Evolutionary conservation across 371 early-diverging fungal genomes (phyloP).

Genomic region (Mucor velutinosus): DNA sequence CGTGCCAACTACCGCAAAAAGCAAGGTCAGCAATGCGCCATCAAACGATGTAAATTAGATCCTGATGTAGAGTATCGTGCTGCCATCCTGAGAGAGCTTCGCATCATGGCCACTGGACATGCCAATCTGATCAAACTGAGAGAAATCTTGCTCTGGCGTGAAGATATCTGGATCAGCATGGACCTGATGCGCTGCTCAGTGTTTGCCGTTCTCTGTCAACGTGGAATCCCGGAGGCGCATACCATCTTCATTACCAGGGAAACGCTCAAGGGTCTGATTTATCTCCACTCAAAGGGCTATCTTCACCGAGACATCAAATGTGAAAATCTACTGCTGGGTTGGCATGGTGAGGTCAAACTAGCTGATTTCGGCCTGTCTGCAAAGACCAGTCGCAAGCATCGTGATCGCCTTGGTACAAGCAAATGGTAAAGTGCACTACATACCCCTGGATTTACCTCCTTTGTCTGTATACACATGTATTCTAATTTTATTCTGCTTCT

Average conservation of each 20-base stretch:
- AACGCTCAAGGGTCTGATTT: slow-evolving; percentile 74
- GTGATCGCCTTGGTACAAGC: slow-evolving; percentile 94
- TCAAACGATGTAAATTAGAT: slow-evolving; percentile 48
- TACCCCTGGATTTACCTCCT: neutral
- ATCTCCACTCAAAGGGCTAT: slow-evolving; percentile 91
- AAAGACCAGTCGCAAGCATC: slow-evolving; percentile 46
- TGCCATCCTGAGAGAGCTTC: slow-evolving; percentile 47
- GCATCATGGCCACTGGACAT: slow-evolving; percentile 48
- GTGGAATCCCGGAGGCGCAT: slow-evolving; percentile 50
- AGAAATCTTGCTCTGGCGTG: slow-evolving; percentile 43
- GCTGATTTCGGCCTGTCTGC: slow-evolving; percentile 49
- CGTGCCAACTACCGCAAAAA: slow-evolving; percentile 37
- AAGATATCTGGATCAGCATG: slow-evolving; percentile 54
- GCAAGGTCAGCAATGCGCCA: slow-evolving; percentile 40
- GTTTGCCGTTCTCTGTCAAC: slow-evolving; percentile 50
- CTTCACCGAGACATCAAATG: slow-evolving; percentile 97
- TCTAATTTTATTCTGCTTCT: neutral
- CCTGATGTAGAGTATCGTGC: slow-evolving; percentile 49
- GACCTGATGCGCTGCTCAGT: slow-evolving; percentile 54
- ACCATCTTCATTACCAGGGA: slow-evolving; percentile 41
- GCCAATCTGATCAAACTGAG: slow-evolving; percentile 42
- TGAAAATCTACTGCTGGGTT: slow-evolving; percentile 95
- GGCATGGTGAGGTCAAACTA: slow-evolving; percentile 93
- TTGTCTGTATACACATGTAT: neutral
- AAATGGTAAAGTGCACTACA: slow-evolving; percentile 71